A percentile compares a stretch with the other conserved stretches of the same genome.
These are phyloP conservation scores for Coprinopsis sp. DNA, from an alignment of 768 basidiomycete species.

Conservation along the genomic window DNA sequence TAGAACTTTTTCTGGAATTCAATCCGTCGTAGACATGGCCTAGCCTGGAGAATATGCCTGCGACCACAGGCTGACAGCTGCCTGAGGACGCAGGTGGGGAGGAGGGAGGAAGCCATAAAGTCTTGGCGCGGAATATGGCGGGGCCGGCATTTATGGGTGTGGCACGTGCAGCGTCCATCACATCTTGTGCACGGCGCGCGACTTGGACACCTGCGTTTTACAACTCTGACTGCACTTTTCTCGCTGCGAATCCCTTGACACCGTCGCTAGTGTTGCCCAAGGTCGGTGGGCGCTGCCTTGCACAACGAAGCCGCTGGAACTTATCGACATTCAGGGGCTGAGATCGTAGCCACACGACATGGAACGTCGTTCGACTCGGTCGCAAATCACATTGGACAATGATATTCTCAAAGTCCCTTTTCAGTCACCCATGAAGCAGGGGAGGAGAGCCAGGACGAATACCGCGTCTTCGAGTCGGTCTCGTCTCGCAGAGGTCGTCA, in stretches of 20 bases:
- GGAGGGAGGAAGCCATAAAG: not conserved
- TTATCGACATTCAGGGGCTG: no score
- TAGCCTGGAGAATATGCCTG: not conserved
- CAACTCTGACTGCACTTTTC: no score
- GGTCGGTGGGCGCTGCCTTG: no score
- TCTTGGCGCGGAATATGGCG: not conserved
- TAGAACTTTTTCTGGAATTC: not conserved
- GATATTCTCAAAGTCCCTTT: slow-evolving; percentile 40
- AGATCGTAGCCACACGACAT: slow-evolving; percentile 5
- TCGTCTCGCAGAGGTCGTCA: slow-evolving; percentile 12
- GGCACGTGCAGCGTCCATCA: no score
- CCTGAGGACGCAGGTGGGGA: not conserved
- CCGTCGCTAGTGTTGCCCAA: no score
- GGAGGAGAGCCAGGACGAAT: slow-evolving; percentile 28
- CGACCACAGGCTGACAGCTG: not conserved
- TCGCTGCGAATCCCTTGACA: no score
- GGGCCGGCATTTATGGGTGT: no score
- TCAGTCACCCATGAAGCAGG: slow-evolving; percentile 51
- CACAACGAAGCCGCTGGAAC: no score
- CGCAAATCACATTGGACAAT: slow-evolving; percentile 46
- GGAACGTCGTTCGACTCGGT: slow-evolving; percentile 35
- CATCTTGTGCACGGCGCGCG: no score
- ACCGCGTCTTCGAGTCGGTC: slow-evolving; percentile 13
- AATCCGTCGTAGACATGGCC: not conserved
- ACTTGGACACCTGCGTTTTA: no score